These are phyloP conservation scores for Phaseolus lunatus DNA, from an alignment of 306 rosid genomes.

Conservation along the genomic window DNA sequence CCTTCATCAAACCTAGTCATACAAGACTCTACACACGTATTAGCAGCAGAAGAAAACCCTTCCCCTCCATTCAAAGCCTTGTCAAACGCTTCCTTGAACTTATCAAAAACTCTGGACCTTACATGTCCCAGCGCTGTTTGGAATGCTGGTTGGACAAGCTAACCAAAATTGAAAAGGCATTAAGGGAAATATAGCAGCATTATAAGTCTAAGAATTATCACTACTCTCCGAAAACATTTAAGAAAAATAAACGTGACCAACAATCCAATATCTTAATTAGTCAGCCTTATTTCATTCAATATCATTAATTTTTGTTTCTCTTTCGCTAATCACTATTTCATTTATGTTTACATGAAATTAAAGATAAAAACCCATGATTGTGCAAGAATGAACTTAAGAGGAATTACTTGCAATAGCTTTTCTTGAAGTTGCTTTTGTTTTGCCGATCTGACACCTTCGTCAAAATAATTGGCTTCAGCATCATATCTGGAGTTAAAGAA, in stretches of 20 bases:
- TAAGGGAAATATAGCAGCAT: conserved; percentile 9
- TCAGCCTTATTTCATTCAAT: background rate
- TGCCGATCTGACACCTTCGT: conserved; percentile 84
- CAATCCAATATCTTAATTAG: conserved; percentile 23
- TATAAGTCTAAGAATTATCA: conserved; percentile 17
- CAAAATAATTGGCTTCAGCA: conserved; percentile 84
- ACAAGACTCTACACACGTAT: conserved; percentile 52
- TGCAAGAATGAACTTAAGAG: conserved; percentile 36
- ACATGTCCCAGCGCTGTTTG: conserved; percentile 76
- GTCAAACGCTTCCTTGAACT: conserved; percentile 85
- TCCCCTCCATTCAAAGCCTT: conserved; percentile 79
- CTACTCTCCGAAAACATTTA: conserved; percentile 28
- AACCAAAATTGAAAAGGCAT: conserved; percentile 40
- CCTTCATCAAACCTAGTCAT: conserved; percentile 71
- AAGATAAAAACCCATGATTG: conserved; percentile 19
- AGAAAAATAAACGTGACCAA: background rate
- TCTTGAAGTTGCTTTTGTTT: conserved; percentile 86
- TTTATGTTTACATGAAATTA: background rate
- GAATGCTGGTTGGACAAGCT: conserved; percentile 87
- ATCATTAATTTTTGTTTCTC: background rate
- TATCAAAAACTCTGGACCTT: conserved; percentile 68
- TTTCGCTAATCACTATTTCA: conserved; percentile 26
- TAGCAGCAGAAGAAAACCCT: conserved; percentile 72
- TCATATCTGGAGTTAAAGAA: conserved; percentile 68
- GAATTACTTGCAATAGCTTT: conserved; percentile 78